A percentile compares a stretch with the other conserved stretches of the same genome.
phyloP scores from a whole-genome alignment of 768 basidiomycete genomes.

The Boletus eberwhitei region DNA sequence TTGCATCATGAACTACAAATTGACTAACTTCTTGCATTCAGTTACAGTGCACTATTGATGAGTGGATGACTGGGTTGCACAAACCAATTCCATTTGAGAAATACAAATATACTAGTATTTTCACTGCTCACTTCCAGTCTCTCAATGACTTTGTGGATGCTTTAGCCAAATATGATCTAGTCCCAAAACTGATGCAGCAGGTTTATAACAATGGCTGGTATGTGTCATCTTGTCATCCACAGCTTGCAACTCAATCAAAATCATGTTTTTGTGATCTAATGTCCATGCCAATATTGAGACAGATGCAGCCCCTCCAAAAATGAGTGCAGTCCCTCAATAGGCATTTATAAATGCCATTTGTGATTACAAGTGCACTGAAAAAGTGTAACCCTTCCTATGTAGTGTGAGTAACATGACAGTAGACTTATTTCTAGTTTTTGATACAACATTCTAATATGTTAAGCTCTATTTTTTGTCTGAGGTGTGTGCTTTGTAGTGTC shows the following conservation, averaged over 20 bases:
- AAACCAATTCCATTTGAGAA: background rate
- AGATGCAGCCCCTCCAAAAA: background rate
- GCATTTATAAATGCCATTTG: background rate
- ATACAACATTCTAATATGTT: background rate
- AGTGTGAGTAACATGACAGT: background rate
- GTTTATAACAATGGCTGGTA: background rate
- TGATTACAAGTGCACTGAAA: background rate
- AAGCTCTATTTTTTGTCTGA: background rate
- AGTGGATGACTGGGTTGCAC: background rate
- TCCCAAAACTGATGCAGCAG: background rate
- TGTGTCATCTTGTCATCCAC: too few species aligned
- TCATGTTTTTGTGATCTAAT: too few species aligned
- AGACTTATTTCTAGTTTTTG: background rate
- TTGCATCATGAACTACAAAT: too few species aligned
- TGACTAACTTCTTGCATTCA: background rate
- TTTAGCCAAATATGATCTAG: background rate
- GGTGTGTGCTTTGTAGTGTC: background rate
- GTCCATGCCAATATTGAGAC: background rate
- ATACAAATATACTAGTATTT: background rate
- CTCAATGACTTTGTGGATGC: background rate
- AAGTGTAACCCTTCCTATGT: background rate
- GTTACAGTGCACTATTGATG: background rate
- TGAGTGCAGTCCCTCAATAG: background rate
- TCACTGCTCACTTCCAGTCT: background rate
- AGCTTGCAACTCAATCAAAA: too few species aligned